A percentile compares a stretch with the other conserved stretches of the same genome.
phyloP scores from a whole-genome alignment of 208 protist genomes.

The Lotmaria passim region DNA sequence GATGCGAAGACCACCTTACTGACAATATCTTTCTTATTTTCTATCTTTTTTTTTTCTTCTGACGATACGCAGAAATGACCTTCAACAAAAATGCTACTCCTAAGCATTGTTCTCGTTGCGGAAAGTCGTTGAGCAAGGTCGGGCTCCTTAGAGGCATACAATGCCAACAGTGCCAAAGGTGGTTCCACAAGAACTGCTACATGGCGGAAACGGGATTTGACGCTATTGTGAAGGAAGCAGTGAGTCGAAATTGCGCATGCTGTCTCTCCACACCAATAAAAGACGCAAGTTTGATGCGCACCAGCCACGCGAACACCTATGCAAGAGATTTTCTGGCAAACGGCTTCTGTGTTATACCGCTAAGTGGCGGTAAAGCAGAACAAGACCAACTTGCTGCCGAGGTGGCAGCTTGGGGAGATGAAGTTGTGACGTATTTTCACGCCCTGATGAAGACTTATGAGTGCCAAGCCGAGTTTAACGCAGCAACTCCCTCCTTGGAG shows the following conservation, averaged over 20 bases:
- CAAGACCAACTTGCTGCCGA: constrained; percentile 23
- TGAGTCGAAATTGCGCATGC: constrained; percentile 40
- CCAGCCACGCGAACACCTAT: constrained; percentile 33
- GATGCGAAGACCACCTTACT: no score
- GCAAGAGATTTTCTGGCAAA: constrained; percentile 48
- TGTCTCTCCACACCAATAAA: constrained; percentile 45
- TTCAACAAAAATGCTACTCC: neutral
- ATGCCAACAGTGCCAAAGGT: constrained; percentile 31
- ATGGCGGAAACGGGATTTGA: constrained; percentile 49
- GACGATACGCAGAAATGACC: neutral
- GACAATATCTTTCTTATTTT: neutral
- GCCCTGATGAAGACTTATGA: constrained; percentile 52
- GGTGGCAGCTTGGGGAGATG: constrained; percentile 35
- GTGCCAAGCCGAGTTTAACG: constrained; percentile 31
- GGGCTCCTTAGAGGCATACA: constrained; percentile 7
- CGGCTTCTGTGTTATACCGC: constrained; percentile 59
- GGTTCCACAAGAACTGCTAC: constrained; percentile 59
- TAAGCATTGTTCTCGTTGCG: constrained; percentile 20
- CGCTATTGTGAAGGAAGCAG: neutral
- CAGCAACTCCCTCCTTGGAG: constrained; percentile 43
- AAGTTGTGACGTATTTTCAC: constrained; percentile 44
- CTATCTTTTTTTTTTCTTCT: constrained; percentile 5
- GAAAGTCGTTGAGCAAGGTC: neutral
- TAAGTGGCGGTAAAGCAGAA: constrained; percentile 14
- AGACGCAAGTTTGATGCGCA: neutral